Conservation (phyloP, 306 rosid genomes). For the Glycine tomentella region DNA sequence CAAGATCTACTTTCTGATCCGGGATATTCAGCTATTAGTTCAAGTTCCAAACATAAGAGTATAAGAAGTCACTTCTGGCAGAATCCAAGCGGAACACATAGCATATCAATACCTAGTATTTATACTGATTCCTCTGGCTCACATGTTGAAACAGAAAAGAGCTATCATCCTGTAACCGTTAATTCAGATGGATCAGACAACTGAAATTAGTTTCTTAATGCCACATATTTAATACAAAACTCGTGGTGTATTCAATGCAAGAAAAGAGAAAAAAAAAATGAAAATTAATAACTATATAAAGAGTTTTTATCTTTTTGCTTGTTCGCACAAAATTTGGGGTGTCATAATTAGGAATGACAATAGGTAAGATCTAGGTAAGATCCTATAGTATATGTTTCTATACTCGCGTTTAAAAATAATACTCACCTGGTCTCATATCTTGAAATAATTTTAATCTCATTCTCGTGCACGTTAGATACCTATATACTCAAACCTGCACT, state of each 20-base stretch:
- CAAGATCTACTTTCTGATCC: constrained; percentile 84
- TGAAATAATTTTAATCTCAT: too few species aligned
- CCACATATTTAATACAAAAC: neutral
- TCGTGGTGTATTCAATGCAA: neutral
- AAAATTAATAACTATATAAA: neutral
- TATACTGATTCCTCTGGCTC: constrained; percentile 63
- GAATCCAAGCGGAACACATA: constrained; percentile 66
- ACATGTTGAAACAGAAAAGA: constrained; percentile 55
- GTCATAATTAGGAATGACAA: neutral
- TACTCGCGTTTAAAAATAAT: too few species aligned
- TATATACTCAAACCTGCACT: too few species aligned
- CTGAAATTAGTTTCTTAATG: constrained; percentile 35
- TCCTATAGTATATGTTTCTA: too few species aligned
- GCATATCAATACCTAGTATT: constrained; percentile 59
- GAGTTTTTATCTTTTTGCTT: constrained; percentile 6
- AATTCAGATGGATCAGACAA: constrained; percentile 52
- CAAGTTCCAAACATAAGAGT: constrained; percentile 66
- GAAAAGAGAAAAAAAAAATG: neutral
- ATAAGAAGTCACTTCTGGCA: constrained; percentile 88
- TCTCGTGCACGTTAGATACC: too few species aligned
- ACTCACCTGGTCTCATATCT: too few species aligned
- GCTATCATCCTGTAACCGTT: constrained; percentile 47
- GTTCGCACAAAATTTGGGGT: neutral
- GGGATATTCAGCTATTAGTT: constrained; percentile 69
- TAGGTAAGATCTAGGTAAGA: too few species aligned